Evolutionary conservation across 192 early-diverging fungal species (phyloP).

Genomic region (Coemansia sp.): DNA sequence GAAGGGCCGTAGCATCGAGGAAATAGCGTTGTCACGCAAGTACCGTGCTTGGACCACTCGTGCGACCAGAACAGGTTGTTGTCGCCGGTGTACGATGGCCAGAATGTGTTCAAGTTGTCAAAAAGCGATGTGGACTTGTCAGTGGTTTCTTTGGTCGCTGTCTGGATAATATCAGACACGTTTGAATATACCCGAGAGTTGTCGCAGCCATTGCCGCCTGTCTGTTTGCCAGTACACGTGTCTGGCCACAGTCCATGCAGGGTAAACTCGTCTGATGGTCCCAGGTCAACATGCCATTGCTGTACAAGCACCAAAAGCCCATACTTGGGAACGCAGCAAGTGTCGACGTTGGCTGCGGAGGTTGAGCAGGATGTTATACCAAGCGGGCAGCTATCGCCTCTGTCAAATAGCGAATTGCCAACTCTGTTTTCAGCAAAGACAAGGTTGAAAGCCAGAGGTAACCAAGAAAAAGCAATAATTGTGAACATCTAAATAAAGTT

Average conservation of each 20-base stretch:
- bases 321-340: conserved; percentile 53
- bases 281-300: conserved; percentile 64
- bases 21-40: conserved; percentile 67
- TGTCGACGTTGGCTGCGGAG: conserved; percentile 20
- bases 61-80: conserved; percentile 80
- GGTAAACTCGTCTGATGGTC: conserved; percentile 63
- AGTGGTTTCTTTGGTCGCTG: conserved; percentile 16
- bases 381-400: background rate
- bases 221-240: conserved; percentile 57
- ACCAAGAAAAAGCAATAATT: too few relatives aligned
- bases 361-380: conserved; percentile 1
- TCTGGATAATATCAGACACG: conserved; percentile 54
- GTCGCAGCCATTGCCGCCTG: conserved; percentile 63
- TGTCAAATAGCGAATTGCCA: background rate
- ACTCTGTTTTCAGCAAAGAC: too few relatives aligned
- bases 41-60: conserved; percentile 83
- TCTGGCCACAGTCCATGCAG: conserved; percentile 82
- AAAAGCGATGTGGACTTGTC: conserved; percentile 15
- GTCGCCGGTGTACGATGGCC: conserved; percentile 70
- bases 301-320: conserved; percentile 46
- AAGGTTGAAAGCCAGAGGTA: too few relatives aligned
- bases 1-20: conserved; percentile 59
- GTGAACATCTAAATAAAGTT: too few relatives aligned
- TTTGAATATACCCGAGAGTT: conserved; percentile 57
- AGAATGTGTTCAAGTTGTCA: conserved; percentile 61